A percentile compares a stretch with the other conserved stretches of the same genome.
phyloP scores from a whole-genome alignment of 1,284 basidiomycete species.

The Moesziomyces sp. region DNA sequence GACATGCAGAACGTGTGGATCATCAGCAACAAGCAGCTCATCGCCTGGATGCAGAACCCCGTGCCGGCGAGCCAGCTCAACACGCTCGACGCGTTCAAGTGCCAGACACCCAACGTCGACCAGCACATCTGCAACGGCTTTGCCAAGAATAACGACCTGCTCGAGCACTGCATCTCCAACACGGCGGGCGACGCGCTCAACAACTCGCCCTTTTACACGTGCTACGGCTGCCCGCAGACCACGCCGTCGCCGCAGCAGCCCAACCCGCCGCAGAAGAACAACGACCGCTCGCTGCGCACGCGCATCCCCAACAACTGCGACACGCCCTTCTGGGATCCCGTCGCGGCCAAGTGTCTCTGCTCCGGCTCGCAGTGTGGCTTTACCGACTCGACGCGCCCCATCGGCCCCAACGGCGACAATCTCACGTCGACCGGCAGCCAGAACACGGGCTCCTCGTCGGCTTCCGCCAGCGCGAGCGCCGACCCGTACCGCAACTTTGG shows the following conservation, averaged over 20 bases:
- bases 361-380: slow-evolving; percentile 44
- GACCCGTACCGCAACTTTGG: slow-evolving; percentile 41
- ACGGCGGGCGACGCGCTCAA: slow-evolving; percentile 55
- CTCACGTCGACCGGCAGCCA: slow-evolving; percentile 31
- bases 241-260: slow-evolving; percentile 58
- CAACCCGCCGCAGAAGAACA: slow-evolving; percentile 62
- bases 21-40: slow-evolving; percentile 78
- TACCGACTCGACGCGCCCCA: slow-evolving; percentile 55
- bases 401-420: slow-evolving; percentile 57
- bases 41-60: slow-evolving; percentile 80
- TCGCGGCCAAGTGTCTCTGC: slow-evolving; percentile 59
- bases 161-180: slow-evolving; percentile 61
- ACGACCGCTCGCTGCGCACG: slow-evolving; percentile 52
- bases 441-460: slow-evolving; percentile 19
- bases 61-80: slow-evolving; percentile 68
- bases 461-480: slow-evolving; percentile 19
- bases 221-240: slow-evolving; percentile 60
- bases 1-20: slow-evolving; percentile 77
- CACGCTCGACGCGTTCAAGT: slow-evolving; percentile 62
- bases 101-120: slow-evolving; percentile 50
- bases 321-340: slow-evolving; percentile 63
- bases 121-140: slow-evolving; percentile 62
- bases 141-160: slow-evolving; percentile 47
- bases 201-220: slow-evolving; percentile 63
- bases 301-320: slow-evolving; percentile 56